Conservation (phyloP, 2,329 filamentous ascomycete species). For the Proliferodiscus dingleyae region DNA sequence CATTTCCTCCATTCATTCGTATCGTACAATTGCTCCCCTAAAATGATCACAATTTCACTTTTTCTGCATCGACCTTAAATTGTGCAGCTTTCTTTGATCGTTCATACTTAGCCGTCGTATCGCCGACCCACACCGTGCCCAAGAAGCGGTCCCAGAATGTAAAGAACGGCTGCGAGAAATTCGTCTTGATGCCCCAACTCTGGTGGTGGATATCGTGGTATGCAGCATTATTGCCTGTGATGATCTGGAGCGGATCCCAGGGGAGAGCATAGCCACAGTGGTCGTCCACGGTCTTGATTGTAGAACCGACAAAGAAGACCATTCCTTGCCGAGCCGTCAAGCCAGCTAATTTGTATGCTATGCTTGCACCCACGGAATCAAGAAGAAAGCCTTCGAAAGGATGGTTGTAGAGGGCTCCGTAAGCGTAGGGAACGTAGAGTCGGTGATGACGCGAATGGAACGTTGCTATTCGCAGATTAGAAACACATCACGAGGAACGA, state of each 20-base stretch:
- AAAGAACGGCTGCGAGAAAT: slow-evolving; percentile 89
- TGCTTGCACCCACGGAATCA: slow-evolving; percentile 80
- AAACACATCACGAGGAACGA: slow-evolving; percentile 8
- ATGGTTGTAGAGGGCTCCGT: slow-evolving; percentile 95
- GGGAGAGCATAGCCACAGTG: slow-evolving; percentile 96
- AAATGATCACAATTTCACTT: slow-evolving; percentile 19
- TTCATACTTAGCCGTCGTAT: slow-evolving; percentile 27
- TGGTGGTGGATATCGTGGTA: slow-evolving; percentile 99
- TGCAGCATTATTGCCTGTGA: slow-evolving; percentile 90
- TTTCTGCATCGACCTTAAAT: slow-evolving; percentile 25
- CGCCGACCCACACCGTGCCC: slow-evolving; percentile 50
- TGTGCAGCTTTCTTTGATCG: slow-evolving; percentile 28
- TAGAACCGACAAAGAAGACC: slow-evolving; percentile 82
- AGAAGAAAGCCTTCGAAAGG: slow-evolving; percentile 90
- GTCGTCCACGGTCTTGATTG: slow-evolving; percentile 95
- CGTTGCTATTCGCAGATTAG: slow-evolving; percentile 50
- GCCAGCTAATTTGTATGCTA: slow-evolving; percentile 75
- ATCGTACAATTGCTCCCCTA: slow-evolving; percentile 9
- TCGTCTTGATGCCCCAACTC: slow-evolving; percentile 97
- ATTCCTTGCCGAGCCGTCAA: slow-evolving; percentile 86
- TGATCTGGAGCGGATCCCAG: slow-evolving; percentile 86
- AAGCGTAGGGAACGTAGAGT: slow-evolving; percentile 95
- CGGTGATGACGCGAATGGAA: slow-evolving; percentile 96
- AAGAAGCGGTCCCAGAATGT: slow-evolving; percentile 88
- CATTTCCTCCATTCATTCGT: no score